Evolutionary conservation across 164 flowering plant genomes (phyloP).

Genomic region (Vitis labrusca): DNA sequence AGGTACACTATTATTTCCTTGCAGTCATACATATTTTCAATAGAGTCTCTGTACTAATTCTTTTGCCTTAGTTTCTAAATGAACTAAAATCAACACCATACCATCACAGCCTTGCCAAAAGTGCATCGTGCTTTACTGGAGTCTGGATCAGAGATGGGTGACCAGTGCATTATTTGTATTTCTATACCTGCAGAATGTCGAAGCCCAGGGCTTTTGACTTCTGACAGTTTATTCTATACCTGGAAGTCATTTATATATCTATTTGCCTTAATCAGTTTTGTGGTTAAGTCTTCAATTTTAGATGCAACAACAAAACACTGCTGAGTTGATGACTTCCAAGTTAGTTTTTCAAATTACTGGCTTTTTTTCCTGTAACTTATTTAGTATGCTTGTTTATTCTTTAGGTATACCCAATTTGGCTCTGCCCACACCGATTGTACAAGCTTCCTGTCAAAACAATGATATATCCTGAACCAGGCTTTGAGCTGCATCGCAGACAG

Average conservation of each 20-base stretch:
- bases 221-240: too few species aligned
- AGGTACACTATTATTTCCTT: slow-evolving; percentile 48
- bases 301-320: too few species aligned
- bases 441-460: slow-evolving; percentile 83
- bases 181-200: too few species aligned
- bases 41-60: not conserved
- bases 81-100: too few species aligned
- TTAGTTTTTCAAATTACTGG: not conserved
- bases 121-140: too few species aligned
- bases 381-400: not conserved
- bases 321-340: not conserved
- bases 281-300: too few species aligned
- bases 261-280: not conserved
- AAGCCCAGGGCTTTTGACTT: too few species aligned
- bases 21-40: not conserved
- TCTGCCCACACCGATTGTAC: slow-evolving; percentile 91
- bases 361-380: too few species aligned
- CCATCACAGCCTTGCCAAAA: too few species aligned
- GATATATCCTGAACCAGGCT: slow-evolving; percentile 94
- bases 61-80: not conserved
- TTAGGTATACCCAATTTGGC: slow-evolving; percentile 96
- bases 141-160: too few species aligned
- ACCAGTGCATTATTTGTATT: too few species aligned
- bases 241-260: not conserved
- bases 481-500: slow-evolving; percentile 73